These are phyloP conservation scores for Suhomyces maxii DNA, from an alignment of 1,139 yeast species.

Conservation along the genomic window DNA sequence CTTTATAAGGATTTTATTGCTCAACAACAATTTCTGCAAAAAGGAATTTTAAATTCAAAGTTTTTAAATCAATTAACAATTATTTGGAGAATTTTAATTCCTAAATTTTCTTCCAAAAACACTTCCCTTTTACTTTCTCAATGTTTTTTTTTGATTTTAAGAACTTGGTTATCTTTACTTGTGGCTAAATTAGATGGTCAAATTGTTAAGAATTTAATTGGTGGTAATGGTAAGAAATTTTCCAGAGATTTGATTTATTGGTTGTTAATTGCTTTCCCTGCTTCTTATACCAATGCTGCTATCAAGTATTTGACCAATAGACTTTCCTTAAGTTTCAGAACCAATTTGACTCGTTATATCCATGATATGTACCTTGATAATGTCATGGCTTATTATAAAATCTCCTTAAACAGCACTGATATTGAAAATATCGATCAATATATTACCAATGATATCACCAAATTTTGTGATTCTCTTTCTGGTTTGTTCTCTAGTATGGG, in stretches of 20 bases:
- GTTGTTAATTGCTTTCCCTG: slow-evolving; percentile 90
- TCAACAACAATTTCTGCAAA: slow-evolving; percentile 36
- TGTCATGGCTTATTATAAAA: slow-evolving; percentile 79
- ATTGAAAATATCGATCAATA: slow-evolving; percentile 66
- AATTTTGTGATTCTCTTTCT: slow-evolving; percentile 81
- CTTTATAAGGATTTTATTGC: slow-evolving; percentile 54
- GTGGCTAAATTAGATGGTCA: slow-evolving; percentile 92
- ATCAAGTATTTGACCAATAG: slow-evolving; percentile 79
- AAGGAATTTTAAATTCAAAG: slow-evolving; percentile 55
- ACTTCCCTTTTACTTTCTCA: slow-evolving; percentile 68
- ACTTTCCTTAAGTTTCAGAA: slow-evolving; percentile 80
- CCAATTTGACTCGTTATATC: slow-evolving; percentile 78
- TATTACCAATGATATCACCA: slow-evolving; percentile 80
- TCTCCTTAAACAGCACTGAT: slow-evolving; percentile 47
- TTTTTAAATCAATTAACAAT: slow-evolving; percentile 74
- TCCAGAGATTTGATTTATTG: slow-evolving; percentile 78
- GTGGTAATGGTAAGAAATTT: slow-evolving; percentile 77
- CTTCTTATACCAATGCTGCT: slow-evolving; percentile 89
- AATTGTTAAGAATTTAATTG: slow-evolving; percentile 84
- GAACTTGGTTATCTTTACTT: slow-evolving; percentile 85
- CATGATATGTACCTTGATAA: slow-evolving; percentile 88
- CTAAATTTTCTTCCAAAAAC: slow-evolving; percentile 68
- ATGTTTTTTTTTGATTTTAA: slow-evolving; percentile 68
- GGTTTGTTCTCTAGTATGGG: slow-evolving; percentile 87
- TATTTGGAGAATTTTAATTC: slow-evolving; percentile 80